A percentile compares a stretch with the other conserved stretches of the same genome.
Evolutionary conservation across 148 eudicot species (phyloP).

Genomic region (Silene conica): DNA sequence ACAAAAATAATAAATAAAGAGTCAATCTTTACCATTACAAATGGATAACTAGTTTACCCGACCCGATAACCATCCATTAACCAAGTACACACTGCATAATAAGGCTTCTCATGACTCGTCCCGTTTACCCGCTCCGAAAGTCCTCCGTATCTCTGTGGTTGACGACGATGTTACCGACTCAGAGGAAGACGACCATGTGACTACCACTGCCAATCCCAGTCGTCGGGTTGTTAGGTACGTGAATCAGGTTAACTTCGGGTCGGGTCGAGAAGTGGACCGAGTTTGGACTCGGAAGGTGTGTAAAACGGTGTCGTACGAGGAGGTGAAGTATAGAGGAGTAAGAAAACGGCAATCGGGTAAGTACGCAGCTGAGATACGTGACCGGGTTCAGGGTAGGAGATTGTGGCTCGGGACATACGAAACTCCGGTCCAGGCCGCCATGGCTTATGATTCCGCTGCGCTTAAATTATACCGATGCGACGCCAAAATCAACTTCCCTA

Average conservation of each 20-base stretch:
- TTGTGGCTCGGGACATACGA: constrained; percentile 63
- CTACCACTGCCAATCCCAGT: constrained; percentile 18
- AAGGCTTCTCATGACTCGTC: not conserved
- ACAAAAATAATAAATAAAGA: not conserved
- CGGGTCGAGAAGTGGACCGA: not conserved
- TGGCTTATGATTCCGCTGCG: constrained; percentile 57
- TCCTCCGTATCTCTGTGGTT: constrained; percentile 34
- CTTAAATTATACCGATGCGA: constrained; percentile 43
- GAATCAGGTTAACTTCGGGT: constrained; percentile 36
- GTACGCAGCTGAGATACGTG: constrained; percentile 80
- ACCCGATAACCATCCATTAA: not conserved
- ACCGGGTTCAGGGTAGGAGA: constrained; percentile 37
- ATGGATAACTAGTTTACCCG: too few species aligned
- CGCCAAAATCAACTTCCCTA: constrained; percentile 51
- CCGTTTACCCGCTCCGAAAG: constrained; percentile 23
- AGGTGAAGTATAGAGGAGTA: constrained; percentile 57
- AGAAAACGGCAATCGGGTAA: constrained; percentile 66
- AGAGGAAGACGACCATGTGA: constrained; percentile 31
- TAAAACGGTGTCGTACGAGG: too few species aligned
- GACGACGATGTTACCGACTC: constrained; percentile 72
- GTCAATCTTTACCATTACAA: not conserved
- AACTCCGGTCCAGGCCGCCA: constrained; percentile 70
- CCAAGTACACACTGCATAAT: constrained; percentile 15
- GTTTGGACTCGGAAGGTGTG: not conserved
- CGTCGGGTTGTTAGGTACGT: constrained; percentile 33